Conservation (phyloP, 768 basidiomycete genomes). For the Boletus patriciae region DNA sequence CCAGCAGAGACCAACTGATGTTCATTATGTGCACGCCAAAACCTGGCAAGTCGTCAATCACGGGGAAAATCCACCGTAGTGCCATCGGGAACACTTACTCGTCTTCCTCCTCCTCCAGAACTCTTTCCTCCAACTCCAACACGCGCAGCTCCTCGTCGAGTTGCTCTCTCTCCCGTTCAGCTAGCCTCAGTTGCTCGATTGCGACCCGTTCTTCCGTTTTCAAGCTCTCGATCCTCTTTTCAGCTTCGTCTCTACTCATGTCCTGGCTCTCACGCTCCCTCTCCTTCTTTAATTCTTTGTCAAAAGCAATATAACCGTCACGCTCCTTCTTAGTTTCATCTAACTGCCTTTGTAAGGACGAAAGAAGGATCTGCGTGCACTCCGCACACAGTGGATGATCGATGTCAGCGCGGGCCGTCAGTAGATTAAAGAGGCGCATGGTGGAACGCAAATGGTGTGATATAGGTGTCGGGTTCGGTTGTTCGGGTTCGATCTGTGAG, state of each 20-base stretch:
- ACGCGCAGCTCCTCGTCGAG: constrained; percentile 69
- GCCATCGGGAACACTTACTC: constrained; percentile 51
- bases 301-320: constrained; percentile 92
- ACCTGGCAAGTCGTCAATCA: constrained; percentile 44
- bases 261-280: constrained; percentile 69
- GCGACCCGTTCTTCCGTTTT: constrained; percentile 67
- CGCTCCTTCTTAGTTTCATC: constrained; percentile 91
- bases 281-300: constrained; percentile 82
- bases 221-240: constrained; percentile 70
- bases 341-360: constrained; percentile 71
- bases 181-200: constrained; percentile 70
- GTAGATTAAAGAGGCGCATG: constrained; percentile 69
- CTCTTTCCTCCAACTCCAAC: constrained; percentile 75
- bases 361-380: constrained; percentile 82
- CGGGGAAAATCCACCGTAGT: neutral
- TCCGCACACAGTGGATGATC: constrained; percentile 96
- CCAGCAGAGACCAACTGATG: constrained; percentile 64
- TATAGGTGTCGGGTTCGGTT: constrained; percentile 67
- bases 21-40: constrained; percentile 79
- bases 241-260: constrained; percentile 60
- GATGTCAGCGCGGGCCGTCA: constrained; percentile 75
- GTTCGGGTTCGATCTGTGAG: constrained; percentile 48
- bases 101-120: constrained; percentile 78
- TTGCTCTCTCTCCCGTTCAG: constrained; percentile 74
- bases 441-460: constrained; percentile 79